Evolutionary conservation across 345 rosid genomes (phyloP), one percentile per base, ranked within the genome.

Genomic region (Trapa incisa): DNA sequence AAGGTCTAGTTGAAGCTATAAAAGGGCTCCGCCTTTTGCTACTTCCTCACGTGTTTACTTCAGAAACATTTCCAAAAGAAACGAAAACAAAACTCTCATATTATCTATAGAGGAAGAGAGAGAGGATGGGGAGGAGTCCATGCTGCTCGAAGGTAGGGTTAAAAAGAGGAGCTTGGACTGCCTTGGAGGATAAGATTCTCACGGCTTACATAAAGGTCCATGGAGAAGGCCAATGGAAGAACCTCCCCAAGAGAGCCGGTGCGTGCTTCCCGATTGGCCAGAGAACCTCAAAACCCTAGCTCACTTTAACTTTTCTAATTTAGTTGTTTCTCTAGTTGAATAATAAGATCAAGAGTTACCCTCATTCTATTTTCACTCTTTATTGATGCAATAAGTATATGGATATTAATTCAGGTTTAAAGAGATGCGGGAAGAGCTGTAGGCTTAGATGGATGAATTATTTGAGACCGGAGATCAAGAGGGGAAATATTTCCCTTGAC

Each of bases 391-490:
- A 36, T 15, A 14, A 12, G 29, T 4, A 14, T 41, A 41, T 41
- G 7, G 4, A 41, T 41, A 6, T 45, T 14, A 4, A 33, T 65
- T 41, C 53, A 83, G 85, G 86, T 29, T 72, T 84, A 74, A 80
- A 82, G 70, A 72, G 89, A 67, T 84, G 88, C 64, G 88, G 88
- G 3, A 84, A 84, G 81, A 84, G 88, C 39, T 84, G 88, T n/a
- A 78, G 86, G 63, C 81, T 84, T 12, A 71, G 88, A 70, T 84
- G 88, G 88, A 4, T 84, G 5, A 84, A 84, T 71, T 84, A 84
- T 65, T 78, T 84, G 14, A 75, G 84, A 61, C 88, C 88, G 9
- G 88, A 82, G 65, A 84, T 84, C 64, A 84, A 80, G 70, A 76
- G 88, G 75, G 88, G 88, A 14, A 82, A 82, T 71, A 82, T 84